A percentile compares a stretch with the other conserved stretches of the same genome.
phyloP scores from a whole-genome alignment of 345 rosid species.

The Acer campestre region DNA sequence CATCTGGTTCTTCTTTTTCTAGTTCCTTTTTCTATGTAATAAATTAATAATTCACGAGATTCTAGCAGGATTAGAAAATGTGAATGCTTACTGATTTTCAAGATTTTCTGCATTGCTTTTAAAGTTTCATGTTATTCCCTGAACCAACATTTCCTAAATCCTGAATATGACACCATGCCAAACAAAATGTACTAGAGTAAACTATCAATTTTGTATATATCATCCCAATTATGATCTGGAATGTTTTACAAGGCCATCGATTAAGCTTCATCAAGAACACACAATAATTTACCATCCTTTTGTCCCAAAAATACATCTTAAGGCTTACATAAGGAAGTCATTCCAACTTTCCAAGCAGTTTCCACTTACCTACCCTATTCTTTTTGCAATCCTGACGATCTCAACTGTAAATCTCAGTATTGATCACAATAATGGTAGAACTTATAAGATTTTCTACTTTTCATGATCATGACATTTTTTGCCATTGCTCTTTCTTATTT shows the following conservation, averaged over 20 bases:
- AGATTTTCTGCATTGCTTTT: neutral
- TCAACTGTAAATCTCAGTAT: neutral
- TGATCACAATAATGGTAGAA: neutral
- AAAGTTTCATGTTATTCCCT: neutral
- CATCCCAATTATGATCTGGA: neutral
- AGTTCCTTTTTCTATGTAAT: neutral
- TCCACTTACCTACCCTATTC: neutral
- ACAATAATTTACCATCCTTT: neutral
- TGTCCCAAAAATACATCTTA: neutral
- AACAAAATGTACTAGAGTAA: neutral
- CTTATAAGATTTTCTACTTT: neutral
- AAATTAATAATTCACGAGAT: constrained; percentile 7
- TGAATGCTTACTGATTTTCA: neutral
- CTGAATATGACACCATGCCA: neutral
- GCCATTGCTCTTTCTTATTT: neutral
- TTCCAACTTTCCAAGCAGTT: neutral
- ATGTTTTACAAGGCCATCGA: neutral
- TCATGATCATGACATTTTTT: neutral
- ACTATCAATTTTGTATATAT: neutral
- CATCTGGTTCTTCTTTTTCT: neutral
- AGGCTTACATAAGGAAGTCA: neutral
- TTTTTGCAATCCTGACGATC: constrained; percentile 5
- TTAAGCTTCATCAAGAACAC: neutral
- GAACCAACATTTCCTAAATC: neutral
- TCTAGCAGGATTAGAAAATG: neutral